A percentile compares a stretch with the other conserved stretches of the same genome.
These are phyloP conservation scores for Rhizopogon vinicolor DNA, from an alignment of 768 basidiomycete genomes.

Conservation along the genomic window DNA sequence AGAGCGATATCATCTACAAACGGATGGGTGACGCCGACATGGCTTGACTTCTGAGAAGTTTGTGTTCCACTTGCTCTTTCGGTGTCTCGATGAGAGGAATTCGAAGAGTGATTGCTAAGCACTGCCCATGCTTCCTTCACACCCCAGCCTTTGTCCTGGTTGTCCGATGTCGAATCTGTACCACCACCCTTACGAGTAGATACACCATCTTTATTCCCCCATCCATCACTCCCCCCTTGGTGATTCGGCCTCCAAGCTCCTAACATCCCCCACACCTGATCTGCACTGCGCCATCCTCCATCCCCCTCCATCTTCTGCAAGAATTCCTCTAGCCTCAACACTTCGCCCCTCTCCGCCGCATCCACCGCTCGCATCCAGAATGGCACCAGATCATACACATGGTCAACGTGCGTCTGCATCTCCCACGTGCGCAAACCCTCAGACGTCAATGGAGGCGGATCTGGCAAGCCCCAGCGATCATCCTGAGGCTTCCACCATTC, in stretches of 20 bases:
- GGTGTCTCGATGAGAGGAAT: neutral
- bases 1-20: slow-evolving; percentile 47
- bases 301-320: slow-evolving; percentile 35
- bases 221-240: slow-evolving; percentile 2
- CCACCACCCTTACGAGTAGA: slow-evolving; percentile 12
- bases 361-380: slow-evolving; percentile 50
- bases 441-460: slow-evolving; percentile 23
- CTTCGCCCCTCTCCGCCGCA: slow-evolving; percentile 42
- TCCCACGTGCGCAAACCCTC: slow-evolving; percentile 24
- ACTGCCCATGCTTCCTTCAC: slow-evolving; percentile 12
- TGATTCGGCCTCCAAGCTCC: slow-evolving; percentile 18
- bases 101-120: neutral
- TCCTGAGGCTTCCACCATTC: slow-evolving; percentile 9
- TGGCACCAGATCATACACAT: slow-evolving; percentile 44
- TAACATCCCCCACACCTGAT: slow-evolving; percentile 23
- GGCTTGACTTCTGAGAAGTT: neutral
- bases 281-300: slow-evolving; percentile 25
- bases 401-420: slow-evolving; percentile 36
- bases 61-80: neutral
- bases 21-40: slow-evolving; percentile 16
- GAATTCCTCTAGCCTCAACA: slow-evolving; percentile 41
- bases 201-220: slow-evolving; percentile 8
- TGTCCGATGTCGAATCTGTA: slow-evolving; percentile 13
- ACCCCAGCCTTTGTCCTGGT: slow-evolving; percentile 15
- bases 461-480: slow-evolving; percentile 25